Evolutionary conservation across 2,329 filamentous ascomycete species (phyloP), one percentile per base, ranked within the genome.

Genomic region (Alternaria tenuissima): DNA sequence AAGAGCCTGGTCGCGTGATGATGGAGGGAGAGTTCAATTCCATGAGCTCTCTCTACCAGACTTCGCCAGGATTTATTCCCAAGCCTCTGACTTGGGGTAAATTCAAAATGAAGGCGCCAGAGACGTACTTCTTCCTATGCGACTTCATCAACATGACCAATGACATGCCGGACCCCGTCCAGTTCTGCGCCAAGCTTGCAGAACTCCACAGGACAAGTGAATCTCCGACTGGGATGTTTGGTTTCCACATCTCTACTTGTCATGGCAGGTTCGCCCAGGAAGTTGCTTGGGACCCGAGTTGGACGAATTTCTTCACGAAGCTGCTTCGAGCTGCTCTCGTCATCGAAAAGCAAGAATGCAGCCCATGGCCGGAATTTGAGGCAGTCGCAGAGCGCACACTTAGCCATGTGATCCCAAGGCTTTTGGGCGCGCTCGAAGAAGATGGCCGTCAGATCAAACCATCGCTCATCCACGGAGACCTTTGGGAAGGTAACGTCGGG

Each of bases 111-210:
- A n/a, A 47, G 20, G 12, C 28, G 6, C 28, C 44, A 2, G 28
- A 34, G n/a, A 48, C 43, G n/a, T 47, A 20, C 9, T 47, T 47
- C 43, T 47, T 47, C n/a, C 26, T 47, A 14, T 32, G 43, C 43
- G 26, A 47, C 43, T 47, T 32, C 26, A 47, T 47, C n/a, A 12
- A 32, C 1, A 47, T 32, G 26, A 20, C 26, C 3, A 20, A 47
- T 12, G 6, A 12, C 5, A 18, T 47, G 11, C 43, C 43, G 7
- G 26, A 32, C 7, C 26, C 43, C 18, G 2, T 12, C 11, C 26
- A 20, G 9, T 47, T 48, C n/a, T 48, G 44, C n/a, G 18, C 28
- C 28, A 48, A 47, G 30, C 44, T 32, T n/a, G 44, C 44, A 14
- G 11, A 47, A 4, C 18, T 47, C 11, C 11, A 47, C 30, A 47